Base-by-base conservation (phyloP, 108 stramenopile genomes). In the Nannochloropsis oceanica region DNA sequence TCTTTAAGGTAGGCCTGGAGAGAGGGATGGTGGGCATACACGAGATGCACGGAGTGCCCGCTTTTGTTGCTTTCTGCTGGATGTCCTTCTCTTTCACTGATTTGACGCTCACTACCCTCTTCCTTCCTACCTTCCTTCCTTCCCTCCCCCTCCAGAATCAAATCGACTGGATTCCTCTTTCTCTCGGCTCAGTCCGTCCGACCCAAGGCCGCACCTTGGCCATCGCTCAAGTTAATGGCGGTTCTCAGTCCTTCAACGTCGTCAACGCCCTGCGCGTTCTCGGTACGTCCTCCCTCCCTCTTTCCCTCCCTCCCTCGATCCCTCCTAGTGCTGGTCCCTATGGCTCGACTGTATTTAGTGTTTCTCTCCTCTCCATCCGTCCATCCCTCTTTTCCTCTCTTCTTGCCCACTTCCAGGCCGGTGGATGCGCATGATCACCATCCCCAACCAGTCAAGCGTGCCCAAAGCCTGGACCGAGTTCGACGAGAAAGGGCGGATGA, bases 141-240 rank as follows among this genome's bases (percentile, higher is more conserved):
- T 34, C 34, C 34, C 34, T 34, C 34, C 34, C 34, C 34, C 34
- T 34, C 34, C 34, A 93, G 85, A 93, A 92, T 85, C 93, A 92
- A 83, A 93, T 93, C 83, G 93, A 93, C 88, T 93, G 93, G 93
- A 91, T 93, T 26, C 93, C 93, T 24, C 90, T 93, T 25, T 92
- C 92, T 80, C 91, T 90, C 20, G 93, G 93, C 82, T 89, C 90
- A 0, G 89, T 93, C 13, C 89, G 93, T 25, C 92, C 92, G 11
- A 92, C 92, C 12, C 93, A 92, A 82, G 92, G 93, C 24, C 85
- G 87, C 26, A 92, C 91, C n/a, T 91, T 89, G 80, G 85, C 81
- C 79, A 92, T 93, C 26, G 86, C 90, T 2, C 93, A 93, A 84
- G 92, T 92, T 24, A 13, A 26, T 2, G 73, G 73, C 73, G 93